phyloP scores from a whole-genome alignment of 2,329 filamentous ascomycete genomes.

The Fusarium pseudonygamai region DNA sequence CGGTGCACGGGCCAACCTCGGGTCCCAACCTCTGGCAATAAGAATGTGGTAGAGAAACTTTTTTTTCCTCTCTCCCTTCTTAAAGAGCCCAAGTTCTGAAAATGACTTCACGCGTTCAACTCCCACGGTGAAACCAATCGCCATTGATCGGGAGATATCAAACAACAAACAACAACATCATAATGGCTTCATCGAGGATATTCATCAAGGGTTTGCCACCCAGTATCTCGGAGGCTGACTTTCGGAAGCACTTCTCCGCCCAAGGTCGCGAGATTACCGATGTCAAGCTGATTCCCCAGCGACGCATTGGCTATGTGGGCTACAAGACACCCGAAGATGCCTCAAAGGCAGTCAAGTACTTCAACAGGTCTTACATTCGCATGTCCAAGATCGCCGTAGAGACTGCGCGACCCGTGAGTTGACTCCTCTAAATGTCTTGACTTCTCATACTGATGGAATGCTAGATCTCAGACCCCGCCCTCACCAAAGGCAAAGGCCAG shows the following conservation, averaged over 20 bases:
- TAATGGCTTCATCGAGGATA: conserved; percentile 70
- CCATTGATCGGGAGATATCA: conserved; percentile 36
- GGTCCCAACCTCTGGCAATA: conserved; percentile 39
- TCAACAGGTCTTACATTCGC: conserved; percentile 93
- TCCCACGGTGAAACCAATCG: conserved; percentile 41
- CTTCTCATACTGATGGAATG: conserved; percentile 50
- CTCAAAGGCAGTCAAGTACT: conserved; percentile 86
- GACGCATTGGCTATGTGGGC: conserved; percentile 94
- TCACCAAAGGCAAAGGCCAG: conserved; percentile 45
- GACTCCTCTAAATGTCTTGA: conserved; percentile 26
- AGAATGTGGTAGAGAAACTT: conserved; percentile 42
- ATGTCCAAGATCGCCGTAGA: conserved; percentile 96
- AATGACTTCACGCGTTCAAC: conserved; percentile 40
- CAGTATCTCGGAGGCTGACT: conserved; percentile 82
- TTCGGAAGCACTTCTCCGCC: conserved; percentile 86
- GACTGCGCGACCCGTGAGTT: conserved; percentile 79
- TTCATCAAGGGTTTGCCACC: conserved; percentile 89
- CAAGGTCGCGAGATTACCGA: conserved; percentile 83
- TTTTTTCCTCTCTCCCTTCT: conserved; percentile 45
- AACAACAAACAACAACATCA: conserved; percentile 34
- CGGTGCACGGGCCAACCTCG: conserved; percentile 37
- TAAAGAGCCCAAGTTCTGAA: conserved; percentile 38
- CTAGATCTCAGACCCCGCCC: conserved; percentile 57
- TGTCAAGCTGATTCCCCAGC: conserved; percentile 87
- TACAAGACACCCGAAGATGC: conserved; percentile 87